These are phyloP conservation scores for Casaregolazyma suthepensis DNA, from an alignment of 1,139 yeast genomes.

Conservation along the genomic window DNA sequence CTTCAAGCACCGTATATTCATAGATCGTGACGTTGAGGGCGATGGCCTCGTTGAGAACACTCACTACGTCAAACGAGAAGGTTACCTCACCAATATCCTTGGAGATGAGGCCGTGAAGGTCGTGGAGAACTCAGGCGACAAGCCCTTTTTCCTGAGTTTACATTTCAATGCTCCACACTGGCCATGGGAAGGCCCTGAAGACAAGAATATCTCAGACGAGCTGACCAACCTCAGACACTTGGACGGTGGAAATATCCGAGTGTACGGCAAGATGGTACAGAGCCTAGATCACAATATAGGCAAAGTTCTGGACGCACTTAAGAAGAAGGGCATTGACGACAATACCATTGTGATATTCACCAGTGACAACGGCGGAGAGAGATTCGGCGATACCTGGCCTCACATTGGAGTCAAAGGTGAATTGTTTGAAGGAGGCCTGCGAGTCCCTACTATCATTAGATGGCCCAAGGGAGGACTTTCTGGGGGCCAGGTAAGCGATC, in stretches of 20 bases:
- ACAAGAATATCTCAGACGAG: conserved; percentile 42
- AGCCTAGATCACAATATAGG: conserved; percentile 46
- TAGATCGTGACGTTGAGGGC: conserved; percentile 20
- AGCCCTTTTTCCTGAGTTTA: conserved; percentile 47
- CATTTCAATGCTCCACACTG: conserved; percentile 60
- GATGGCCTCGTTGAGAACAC: conserved; percentile 37
- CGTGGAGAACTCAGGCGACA: conserved; percentile 26
- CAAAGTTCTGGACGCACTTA: conserved; percentile 38
- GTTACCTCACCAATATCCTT: conserved; percentile 42
- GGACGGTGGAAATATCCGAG: conserved; percentile 44
- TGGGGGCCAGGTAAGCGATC: conserved; percentile 32
- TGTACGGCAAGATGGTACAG: conserved; percentile 60
- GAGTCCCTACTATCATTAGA: conserved; percentile 44
- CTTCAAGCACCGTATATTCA: conserved; percentile 25
- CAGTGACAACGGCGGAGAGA: conserved; percentile 61
- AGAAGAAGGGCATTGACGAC: conserved; percentile 40
- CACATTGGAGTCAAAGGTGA: conserved; percentile 46
- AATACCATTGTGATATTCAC: conserved; percentile 50
- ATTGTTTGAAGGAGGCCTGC: conserved; percentile 52
- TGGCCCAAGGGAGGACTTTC: conserved; percentile 11
- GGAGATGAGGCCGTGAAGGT: conserved; percentile 42
- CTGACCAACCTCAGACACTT: conserved; percentile 43
- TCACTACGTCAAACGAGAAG: conserved; percentile 41
- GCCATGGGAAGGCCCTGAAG: conserved; percentile 54
- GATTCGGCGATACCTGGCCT: conserved; percentile 57